Base-by-base conservation (phyloP, 2,329 filamentous ascomycete species). In the Pseudocercospora musae region DNA sequence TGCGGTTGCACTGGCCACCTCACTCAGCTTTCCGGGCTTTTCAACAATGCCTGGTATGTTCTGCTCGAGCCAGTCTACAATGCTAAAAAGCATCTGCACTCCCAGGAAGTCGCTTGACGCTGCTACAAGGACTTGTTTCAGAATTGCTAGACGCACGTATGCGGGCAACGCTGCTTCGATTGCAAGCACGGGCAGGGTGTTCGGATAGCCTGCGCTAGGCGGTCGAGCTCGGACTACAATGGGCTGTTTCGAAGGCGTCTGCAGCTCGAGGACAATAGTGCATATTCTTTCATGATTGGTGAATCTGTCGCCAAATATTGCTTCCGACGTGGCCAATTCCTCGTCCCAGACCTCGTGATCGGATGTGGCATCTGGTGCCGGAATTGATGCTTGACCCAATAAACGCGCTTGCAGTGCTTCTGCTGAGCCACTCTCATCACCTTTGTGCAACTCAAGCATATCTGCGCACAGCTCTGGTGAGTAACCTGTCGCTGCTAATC, bases 21-120 rank as follows among this genome's bases (percentile, higher is more conserved):
- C 92, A 42, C 89, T 85, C 42, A 99, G 82, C 66, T 85, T 89
- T 1, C 94, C 95, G 0, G 95, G 95, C 62, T 89, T 86, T 64
- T 93, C 88, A 58, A 97, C 88, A 60, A 98, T 91, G n/a, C 78
- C 78, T 62, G 91, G 89, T 65, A 96, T 87, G 68, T 92, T 88
- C 66, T 90, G 86, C 74, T 98, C 93, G 3, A 98, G 79, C 93
- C 94, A 98, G 77, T 96, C 93, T 57, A 94, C 84, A 11, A 96
- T 83, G 67, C 91, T 91, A 76, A 93, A 98, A 11, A 97, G 85
- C 89, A 96, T 96, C 42, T 92, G 90, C 72, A 96, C 92, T 23
- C 92, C 94, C 13, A 88, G 78, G 29, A 96, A 82, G 27, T 87
- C 86, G 55, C 87, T 83, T 55, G 86, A 80, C 1, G 92, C 87